Evolutionary conservation across 179 eudicot genomes (phyloP), one percentile per base, ranked within the genome.

Genomic region (Amaranthus tricolor): DNA sequence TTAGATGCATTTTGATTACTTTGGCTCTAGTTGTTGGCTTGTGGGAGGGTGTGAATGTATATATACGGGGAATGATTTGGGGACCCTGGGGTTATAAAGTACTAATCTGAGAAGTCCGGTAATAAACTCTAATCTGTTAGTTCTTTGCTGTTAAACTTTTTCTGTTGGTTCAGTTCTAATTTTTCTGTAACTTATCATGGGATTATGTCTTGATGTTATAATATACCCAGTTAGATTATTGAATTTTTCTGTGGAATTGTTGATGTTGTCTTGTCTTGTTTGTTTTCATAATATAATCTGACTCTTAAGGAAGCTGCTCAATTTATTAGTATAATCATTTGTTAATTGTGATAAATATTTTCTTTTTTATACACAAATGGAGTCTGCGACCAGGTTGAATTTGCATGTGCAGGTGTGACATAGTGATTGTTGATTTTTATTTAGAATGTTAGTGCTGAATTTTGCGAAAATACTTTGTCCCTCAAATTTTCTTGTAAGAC

Each of bases 381-480:
- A 65, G 62, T 71, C 62, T 78, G 72, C 74, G 15, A 62, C 58
- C 16, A 50, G 54, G 60, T 62, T 71, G 58, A 73, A 66, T 75
- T 83, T 69, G 67, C 68, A 74, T 72, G 70, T 76, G 76, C 64
- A 75, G 62, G 75, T 78, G 70, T 81, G 72, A 74, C 62, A 72
- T 76, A 62, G 47, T 73, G 68, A 75, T 64, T 76, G 74, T 66
- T 72, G 70, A 65, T 68, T 73, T 62, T 69, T 31, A 12, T 68
- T 76, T 70, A 55, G 69, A 53, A 70, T 74, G 63, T 76, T 66
- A 64, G 7, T 68, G 56, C 79, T 56, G 77, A 70, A 4, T 63
- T 72, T 73, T 73, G 56, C 62, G 10, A 62, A 74, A 72, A 63
- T 73, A 50, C 56, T 72, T 67, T 71, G 65, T 70, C 72, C 65